Conservation (phyloP, 2,329 filamentous ascomycete genomes). For the Arthrobotrys megalospora region DNA sequence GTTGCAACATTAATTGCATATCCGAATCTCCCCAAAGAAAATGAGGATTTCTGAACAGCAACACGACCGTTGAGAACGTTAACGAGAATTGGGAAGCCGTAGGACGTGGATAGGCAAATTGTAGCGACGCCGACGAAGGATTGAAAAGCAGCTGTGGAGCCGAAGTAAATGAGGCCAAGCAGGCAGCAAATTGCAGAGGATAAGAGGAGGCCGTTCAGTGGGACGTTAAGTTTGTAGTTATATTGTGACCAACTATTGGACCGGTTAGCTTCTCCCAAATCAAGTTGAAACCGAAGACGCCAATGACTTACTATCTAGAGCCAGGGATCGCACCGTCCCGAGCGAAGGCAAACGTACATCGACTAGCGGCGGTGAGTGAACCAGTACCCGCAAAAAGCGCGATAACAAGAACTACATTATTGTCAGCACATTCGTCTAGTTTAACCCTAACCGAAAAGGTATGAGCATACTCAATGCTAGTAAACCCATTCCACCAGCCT, state of each 20-base stretch:
- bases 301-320: slow-evolving; percentile 70
- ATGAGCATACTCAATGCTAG: slow-evolving; percentile 74
- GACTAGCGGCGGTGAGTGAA: slow-evolving; percentile 80
- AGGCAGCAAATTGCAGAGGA: slow-evolving; percentile 79
- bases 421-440: slow-evolving; percentile 5
- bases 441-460: not conserved
- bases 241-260: slow-evolving; percentile 74
- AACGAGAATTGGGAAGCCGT: slow-evolving; percentile 82
- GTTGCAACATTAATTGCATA: slow-evolving; percentile 78
- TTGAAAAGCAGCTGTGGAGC: slow-evolving; percentile 79
- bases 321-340: slow-evolving; percentile 82
- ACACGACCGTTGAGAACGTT: slow-evolving; percentile 78
- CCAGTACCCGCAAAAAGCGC: slow-evolving; percentile 83
- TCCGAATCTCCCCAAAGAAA: slow-evolving; percentile 79
- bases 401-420: slow-evolving; percentile 75
- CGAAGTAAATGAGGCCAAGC: slow-evolving; percentile 84
- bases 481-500: slow-evolving; percentile 80
- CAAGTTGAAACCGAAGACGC: not conserved
- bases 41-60: slow-evolving; percentile 77
- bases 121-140: slow-evolving; percentile 85
- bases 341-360: slow-evolving; percentile 83
- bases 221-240: slow-evolving; percentile 77
- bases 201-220: slow-evolving; percentile 78
- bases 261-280: slow-evolving; percentile 9
- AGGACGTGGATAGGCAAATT: slow-evolving; percentile 82